phyloP scores from a whole-genome alignment of 2,329 filamentous ascomycete genomes.

The Nemania abortiva region DNA sequence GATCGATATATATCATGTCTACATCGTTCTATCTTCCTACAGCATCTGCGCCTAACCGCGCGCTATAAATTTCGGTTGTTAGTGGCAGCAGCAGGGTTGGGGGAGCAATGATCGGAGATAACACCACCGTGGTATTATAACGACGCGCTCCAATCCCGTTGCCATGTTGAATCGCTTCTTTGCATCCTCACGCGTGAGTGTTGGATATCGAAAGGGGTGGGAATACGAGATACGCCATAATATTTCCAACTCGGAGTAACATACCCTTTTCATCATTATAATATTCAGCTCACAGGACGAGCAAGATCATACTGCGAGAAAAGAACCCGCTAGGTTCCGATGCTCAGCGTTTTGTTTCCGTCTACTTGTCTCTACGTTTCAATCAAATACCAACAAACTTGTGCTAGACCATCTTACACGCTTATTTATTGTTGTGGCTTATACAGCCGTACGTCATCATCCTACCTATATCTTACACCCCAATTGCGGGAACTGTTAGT shows the following conservation, averaged over 20 bases:
- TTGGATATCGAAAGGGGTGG: not conserved
- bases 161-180: not conserved
- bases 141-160: not conserved
- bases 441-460: constrained; percentile 15
- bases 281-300: not conserved
- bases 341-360: not conserved
- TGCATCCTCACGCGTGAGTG: not conserved
- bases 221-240: not conserved
- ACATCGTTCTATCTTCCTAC: not conserved
- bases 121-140: not conserved
- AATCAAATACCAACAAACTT: not conserved
- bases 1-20: not conserved
- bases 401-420: not conserved
- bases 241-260: not conserved
- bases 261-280: not conserved
- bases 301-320: not conserved
- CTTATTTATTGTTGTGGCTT: constrained; percentile 19
- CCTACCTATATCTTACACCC: not conserved
- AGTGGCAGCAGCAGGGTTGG: not conserved
- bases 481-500: constrained; percentile 6
- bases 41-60: not conserved
- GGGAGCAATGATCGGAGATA: not conserved
- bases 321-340: not conserved
- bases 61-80: not conserved
- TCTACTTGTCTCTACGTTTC: not conserved